Base-by-base conservation (phyloP, 2,329 filamentous ascomycete species). In the Dactylellina sp. region DNA sequence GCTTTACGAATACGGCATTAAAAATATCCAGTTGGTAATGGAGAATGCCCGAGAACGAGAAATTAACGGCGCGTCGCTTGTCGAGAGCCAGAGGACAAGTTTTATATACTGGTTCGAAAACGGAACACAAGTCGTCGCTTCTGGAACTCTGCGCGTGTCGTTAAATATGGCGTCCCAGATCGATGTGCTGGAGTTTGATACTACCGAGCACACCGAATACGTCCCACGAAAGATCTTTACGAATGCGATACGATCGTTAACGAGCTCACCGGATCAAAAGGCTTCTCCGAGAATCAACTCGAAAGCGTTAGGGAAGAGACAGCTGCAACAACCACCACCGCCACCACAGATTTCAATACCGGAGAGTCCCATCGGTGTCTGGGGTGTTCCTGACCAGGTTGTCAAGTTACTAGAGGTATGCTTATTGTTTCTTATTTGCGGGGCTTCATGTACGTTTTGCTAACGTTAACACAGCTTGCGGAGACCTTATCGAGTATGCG, bases 101-200 rank as follows among this genome's bases (percentile, higher is more conserved):
- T 87, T 98, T 66, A 89, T 95, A 3, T 96, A 97, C 80, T 96
- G 91, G 87, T 97, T 94, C 79, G 88, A 91, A 57, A 92, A 90
- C 75, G 90, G 89, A 59, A 70, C 71, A 16, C 76, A 94, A 89
- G 84, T 96, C 40, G 88, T 96, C 55, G 89, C 90, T 7, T 87
- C 84, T n/a, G 94, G 94, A 46, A 88, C 85, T 2, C 83, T 98
- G 24, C 88, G 89, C 53, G 93, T 90, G 0, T 88, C 92, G 75
- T 96, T 97, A 79, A 91, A 96, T 77, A 84, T 83, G 7, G 86
- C 90, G 39, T 89, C 92, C 75, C 92, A 90, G 80, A 89, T 99
- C 71, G 92, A 97, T 75, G 84, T 92, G 72, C 86, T 98, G 53
- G 92, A 97, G 78, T 93, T 98, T 77, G 85, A 89, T 50, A 92